Evolutionary conservation across 371 early-diverging fungal genomes (phyloP).

Genomic region (Basidiobolus meristosporus): DNA sequence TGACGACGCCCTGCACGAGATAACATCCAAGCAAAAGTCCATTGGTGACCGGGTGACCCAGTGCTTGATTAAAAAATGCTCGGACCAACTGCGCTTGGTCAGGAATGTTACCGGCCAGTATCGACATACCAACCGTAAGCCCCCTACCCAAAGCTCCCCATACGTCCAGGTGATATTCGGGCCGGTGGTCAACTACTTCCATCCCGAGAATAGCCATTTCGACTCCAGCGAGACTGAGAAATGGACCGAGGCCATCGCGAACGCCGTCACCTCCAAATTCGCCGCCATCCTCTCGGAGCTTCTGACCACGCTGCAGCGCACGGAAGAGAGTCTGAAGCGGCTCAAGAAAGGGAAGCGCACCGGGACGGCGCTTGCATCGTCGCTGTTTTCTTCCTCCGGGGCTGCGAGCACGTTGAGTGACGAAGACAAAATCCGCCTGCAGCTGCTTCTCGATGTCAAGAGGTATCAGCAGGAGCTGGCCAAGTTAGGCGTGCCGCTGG

Average conservation of each 20-base stretch:
- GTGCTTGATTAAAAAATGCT: no score
- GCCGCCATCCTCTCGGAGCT: not conserved
- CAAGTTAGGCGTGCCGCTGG: no score
- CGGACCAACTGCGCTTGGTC: no score
- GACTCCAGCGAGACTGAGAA: not conserved
- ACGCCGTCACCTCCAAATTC: slow-evolving; percentile 1
- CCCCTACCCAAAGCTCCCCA: slow-evolving; percentile 34
- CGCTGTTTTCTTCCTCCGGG: not conserved
- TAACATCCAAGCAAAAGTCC: no score
- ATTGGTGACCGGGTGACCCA: no score
- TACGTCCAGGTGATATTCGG: slow-evolving; percentile 33
- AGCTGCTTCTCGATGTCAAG: slow-evolving; percentile 4
- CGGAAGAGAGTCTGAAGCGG: slow-evolving; percentile 1
- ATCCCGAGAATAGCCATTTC: not conserved
- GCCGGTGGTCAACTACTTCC: slow-evolving; percentile 22
- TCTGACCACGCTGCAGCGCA: slow-evolving; percentile 1
- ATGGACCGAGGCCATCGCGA: not conserved
- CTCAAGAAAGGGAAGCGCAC: slow-evolving; percentile 2
- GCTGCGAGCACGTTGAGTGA: slow-evolving; percentile 1
- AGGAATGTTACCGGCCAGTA: slow-evolving; percentile 29
- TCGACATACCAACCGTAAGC: slow-evolving; percentile 20
- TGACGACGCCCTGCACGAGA: no score
- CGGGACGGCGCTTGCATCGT: not conserved
- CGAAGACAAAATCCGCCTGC: slow-evolving; percentile 4
- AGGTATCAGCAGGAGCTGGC: slow-evolving; percentile 3